These are phyloP conservation scores for Penicillium sp. DNA, from an alignment of 2,329 filamentous ascomycete species.

Conservation along the genomic window DNA sequence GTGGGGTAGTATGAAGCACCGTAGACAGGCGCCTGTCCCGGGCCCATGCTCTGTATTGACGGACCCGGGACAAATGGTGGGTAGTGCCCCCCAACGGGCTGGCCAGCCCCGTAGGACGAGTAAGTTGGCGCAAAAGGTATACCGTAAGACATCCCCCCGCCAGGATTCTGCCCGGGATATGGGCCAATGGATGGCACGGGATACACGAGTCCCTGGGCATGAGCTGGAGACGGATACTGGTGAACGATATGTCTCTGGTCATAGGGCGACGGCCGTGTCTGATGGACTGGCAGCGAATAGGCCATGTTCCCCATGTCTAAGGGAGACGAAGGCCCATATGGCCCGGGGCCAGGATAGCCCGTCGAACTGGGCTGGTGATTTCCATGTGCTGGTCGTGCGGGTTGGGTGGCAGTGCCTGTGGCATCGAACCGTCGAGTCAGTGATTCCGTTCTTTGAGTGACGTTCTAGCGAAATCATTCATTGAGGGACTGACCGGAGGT, in stretches of 20 bases:
- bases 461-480: background rate
- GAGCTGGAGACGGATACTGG: slow-evolving; percentile 23
- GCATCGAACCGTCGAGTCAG: slow-evolving; percentile 1
- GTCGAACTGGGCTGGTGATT: slow-evolving; percentile 19
- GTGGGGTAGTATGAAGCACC: slow-evolving; percentile 27
- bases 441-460: slow-evolving; percentile 1
- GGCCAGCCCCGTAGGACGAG: slow-evolving; percentile 23
- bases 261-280: slow-evolving; percentile 23
- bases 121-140: slow-evolving; percentile 28
- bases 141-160: slow-evolving; percentile 23
- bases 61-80: slow-evolving; percentile 20
- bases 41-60: slow-evolving; percentile 18
- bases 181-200: slow-evolving; percentile 28
- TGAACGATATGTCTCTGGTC: slow-evolving; percentile 28
- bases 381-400: slow-evolving; percentile 18
- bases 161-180: slow-evolving; percentile 20
- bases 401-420: slow-evolving; percentile 9
- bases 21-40: slow-evolving; percentile 24
- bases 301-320: slow-evolving; percentile 32
- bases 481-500: slow-evolving; percentile 13
- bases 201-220: slow-evolving; percentile 31
- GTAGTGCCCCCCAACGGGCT: slow-evolving; percentile 20
- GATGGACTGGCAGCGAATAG: slow-evolving; percentile 29
- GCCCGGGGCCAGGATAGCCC: slow-evolving; percentile 15
- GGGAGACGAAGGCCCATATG: slow-evolving; percentile 23